Conservation (phyloP, 2,329 filamentous ascomycete species). For the Talaromyces amestolkiae region DNA sequence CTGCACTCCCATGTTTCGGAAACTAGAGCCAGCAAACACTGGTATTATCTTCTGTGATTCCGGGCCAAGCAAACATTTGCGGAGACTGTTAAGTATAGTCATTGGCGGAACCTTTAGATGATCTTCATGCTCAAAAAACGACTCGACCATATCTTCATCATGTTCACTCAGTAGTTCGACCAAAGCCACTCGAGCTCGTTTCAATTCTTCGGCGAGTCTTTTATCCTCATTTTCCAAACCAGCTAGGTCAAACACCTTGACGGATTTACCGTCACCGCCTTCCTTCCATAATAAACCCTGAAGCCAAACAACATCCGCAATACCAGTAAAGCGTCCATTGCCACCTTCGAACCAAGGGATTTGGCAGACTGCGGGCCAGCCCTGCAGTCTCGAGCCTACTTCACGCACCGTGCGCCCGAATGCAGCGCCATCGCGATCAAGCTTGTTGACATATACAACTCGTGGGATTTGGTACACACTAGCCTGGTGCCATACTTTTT, state of each 20-base stretch:
- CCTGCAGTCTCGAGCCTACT: slow-evolving; percentile 72
- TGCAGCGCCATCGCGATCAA: slow-evolving; percentile 75
- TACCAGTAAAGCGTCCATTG: slow-evolving; percentile 73
- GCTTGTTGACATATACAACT: slow-evolving; percentile 78
- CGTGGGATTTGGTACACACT: slow-evolving; percentile 81
- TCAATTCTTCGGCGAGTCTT: slow-evolving; percentile 63
- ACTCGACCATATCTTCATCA: slow-evolving; percentile 81
- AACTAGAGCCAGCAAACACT: slow-evolving; percentile 86
- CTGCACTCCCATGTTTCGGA: slow-evolving; percentile 91
- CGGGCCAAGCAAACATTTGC: slow-evolving; percentile 67
- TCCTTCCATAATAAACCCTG: slow-evolving; percentile 71
- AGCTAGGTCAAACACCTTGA: slow-evolving; percentile 56
- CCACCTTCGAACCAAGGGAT: slow-evolving; percentile 85
- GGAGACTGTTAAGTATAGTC: slow-evolving; percentile 70
- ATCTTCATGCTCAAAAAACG: slow-evolving; percentile 75
- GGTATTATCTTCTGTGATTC: slow-evolving; percentile 67
- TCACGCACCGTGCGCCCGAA: slow-evolving; percentile 86
- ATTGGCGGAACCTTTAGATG: slow-evolving; percentile 63
- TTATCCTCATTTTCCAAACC: slow-evolving; percentile 52
- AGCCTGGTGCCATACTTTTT: slow-evolving; percentile 92
- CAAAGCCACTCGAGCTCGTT: slow-evolving; percentile 70
- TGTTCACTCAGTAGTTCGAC: slow-evolving; percentile 84
- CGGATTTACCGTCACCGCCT: slow-evolving; percentile 62
- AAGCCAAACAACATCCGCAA: slow-evolving; percentile 78
- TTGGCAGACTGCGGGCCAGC: slow-evolving; percentile 88